Evolutionary conservation across 345 rosid species (phyloP), one percentile per base, ranked within the genome.

Genomic region (Eucalyptus virginea): DNA sequence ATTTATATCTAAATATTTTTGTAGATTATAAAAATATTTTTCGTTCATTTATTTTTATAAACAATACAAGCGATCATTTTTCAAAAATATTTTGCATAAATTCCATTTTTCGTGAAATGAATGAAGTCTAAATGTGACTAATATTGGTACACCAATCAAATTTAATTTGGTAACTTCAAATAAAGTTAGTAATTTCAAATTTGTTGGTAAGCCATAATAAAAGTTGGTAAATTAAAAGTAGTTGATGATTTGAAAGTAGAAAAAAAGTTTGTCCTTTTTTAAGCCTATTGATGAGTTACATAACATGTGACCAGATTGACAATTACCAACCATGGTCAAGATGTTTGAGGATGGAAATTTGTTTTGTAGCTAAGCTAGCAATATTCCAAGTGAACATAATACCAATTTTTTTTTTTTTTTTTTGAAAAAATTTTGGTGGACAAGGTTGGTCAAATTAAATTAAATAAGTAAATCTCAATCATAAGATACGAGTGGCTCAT

Each of bases 381-480:
- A 51, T 15, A 51, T 51, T 0, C 26, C 60, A 23, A 54, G 8
- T 54, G 4, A 19, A 0, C 58, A 54, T 21, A 8, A 9, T 0
- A 52, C 4, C 19, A 15, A 8, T 48, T 48, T 49, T 49, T 49
- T 14, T 14, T 49, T 49, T 50, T 50, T 50, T 5, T 37, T 37
- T 37, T 37, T 37, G 7, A 47, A 47, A 40, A 1, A 47, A 47
- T 45, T 45, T 21, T 54, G 60, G 10, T 4, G 24, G 11, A 21
- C 0, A 0, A 2, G 3, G 60, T 54, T 1, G 28, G 1, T 21
- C 28, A 54, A 56, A 23, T 56, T 54, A 54, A 54, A 54, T 19
- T 56, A 23, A 23, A 56, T 21, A 1, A 28, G 12, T 9, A 56
- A 23, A 56, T 1, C 28, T 0, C 0, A 21, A 0, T 0, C 6